A percentile compares a stretch with the other conserved stretches of the same genome.
Conservation (phyloP, 2,329 filamentous ascomycete species). For the Geoglossum cookeanum region DNA sequence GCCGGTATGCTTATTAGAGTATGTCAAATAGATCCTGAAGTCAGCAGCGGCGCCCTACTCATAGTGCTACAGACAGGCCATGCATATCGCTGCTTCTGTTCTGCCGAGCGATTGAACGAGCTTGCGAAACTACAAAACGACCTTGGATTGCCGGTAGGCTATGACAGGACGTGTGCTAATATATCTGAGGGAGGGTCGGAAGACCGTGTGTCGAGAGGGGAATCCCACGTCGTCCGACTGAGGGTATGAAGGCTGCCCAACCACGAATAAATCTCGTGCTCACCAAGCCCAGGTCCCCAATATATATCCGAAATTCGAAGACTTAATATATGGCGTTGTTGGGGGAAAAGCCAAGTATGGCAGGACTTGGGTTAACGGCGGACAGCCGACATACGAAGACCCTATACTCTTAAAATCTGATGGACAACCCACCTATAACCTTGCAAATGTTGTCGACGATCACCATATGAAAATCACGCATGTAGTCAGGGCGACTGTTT, state of each 20-base stretch:
- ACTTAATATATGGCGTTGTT: slow-evolving; percentile 61
- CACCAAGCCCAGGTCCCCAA: slow-evolving; percentile 22
- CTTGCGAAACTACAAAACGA: slow-evolving; percentile 45
- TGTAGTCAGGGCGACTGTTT: slow-evolving; percentile 69
- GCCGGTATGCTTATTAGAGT: slow-evolving; percentile 44
- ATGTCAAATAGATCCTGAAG: background rate
- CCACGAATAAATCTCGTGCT: slow-evolving; percentile 15
- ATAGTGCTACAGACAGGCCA: slow-evolving; percentile 30
- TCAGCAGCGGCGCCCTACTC: background rate
- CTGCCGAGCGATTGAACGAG: slow-evolving; percentile 45
- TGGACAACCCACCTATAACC: slow-evolving; percentile 85
- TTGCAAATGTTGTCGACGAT: slow-evolving; percentile 94
- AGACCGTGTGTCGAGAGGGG: slow-evolving; percentile 45
- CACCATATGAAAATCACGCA: slow-evolving; percentile 91
- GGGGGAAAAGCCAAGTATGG: slow-evolving; percentile 27
- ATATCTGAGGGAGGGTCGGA: slow-evolving; percentile 49
- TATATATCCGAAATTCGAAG: slow-evolving; percentile 44
- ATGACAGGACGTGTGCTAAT: slow-evolving; percentile 54
- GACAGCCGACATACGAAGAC: slow-evolving; percentile 46
- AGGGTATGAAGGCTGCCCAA: slow-evolving; percentile 20
- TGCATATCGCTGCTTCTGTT: slow-evolving; percentile 91
- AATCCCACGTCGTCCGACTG: slow-evolving; percentile 61
- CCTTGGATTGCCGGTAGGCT: slow-evolving; percentile 37
- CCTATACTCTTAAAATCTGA: slow-evolving; percentile 84
- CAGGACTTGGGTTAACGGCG: slow-evolving; percentile 15